Conservation (phyloP, 257 asterid species). For the Salvia hispanica region DNA sequence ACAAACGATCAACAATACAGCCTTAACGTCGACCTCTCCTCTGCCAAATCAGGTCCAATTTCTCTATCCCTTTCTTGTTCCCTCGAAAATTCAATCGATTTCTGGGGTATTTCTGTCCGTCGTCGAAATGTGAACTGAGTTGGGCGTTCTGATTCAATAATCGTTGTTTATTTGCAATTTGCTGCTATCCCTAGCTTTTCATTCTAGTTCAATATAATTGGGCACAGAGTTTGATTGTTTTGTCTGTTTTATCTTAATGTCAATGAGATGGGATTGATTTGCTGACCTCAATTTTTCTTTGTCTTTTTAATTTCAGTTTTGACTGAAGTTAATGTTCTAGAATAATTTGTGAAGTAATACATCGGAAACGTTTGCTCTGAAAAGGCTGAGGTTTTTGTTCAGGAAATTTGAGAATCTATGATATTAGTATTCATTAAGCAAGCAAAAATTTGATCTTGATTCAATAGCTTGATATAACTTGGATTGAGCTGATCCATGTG, state of each 20-base stretch:
- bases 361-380: slow-evolving; percentile 19
- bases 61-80: slow-evolving; percentile 18
- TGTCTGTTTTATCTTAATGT: background rate
- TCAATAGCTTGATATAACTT: slow-evolving; percentile 12
- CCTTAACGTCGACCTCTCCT: slow-evolving; percentile 33
- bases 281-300: slow-evolving; percentile 12
- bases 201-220: slow-evolving; percentile 35
- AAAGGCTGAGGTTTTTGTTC: slow-evolving; percentile 34
- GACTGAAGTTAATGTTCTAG: background rate
- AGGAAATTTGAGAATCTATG: slow-evolving; percentile 16
- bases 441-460: slow-evolving; percentile 19
- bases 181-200: slow-evolving; percentile 6
- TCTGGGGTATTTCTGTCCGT: slow-evolving; percentile 25
- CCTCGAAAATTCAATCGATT: slow-evolving; percentile 32
- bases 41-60: slow-evolving; percentile 51
- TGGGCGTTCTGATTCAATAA: slow-evolving; percentile 31
- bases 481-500: slow-evolving; percentile 40
- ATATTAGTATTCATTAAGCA: background rate
- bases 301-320: background rate
- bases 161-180: background rate
- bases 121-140: slow-evolving; percentile 39
- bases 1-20: slow-evolving; percentile 6
- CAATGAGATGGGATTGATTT: slow-evolving; percentile 31
- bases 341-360: background rate
- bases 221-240: slow-evolving; percentile 15